Conservation (phyloP, 768 basidiomycete species). For the Terana coerulea region DNA sequence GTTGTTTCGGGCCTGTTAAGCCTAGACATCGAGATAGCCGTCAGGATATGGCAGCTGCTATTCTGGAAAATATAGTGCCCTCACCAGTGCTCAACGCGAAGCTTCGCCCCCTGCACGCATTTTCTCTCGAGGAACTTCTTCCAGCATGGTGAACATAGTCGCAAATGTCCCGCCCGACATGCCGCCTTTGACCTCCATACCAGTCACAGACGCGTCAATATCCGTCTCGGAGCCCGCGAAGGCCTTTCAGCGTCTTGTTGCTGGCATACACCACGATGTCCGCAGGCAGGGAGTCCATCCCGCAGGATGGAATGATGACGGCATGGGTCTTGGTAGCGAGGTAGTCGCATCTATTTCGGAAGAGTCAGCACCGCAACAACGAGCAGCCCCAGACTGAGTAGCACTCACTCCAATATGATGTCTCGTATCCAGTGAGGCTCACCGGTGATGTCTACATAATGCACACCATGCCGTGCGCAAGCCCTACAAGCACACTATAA, state of each 20-base stretch:
- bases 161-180: slow-evolving; percentile 65
- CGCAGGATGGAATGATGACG: slow-evolving; percentile 77
- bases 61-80: slow-evolving; percentile 8
- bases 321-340: slow-evolving; percentile 65
- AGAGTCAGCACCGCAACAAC: slow-evolving; percentile 10
- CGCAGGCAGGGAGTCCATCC: slow-evolving; percentile 74
- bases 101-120: slow-evolving; percentile 25
- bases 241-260: slow-evolving; percentile 62
- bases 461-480: slow-evolving; percentile 68
- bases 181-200: slow-evolving; percentile 43
- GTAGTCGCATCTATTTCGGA: slow-evolving; percentile 67
- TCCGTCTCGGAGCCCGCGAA: slow-evolving; percentile 31
- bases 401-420: slow-evolving; percentile 56
- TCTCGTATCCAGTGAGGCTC: slow-evolving; percentile 65
- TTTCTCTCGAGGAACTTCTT: slow-evolving; percentile 31
- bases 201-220: slow-evolving; percentile 56
- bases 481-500: slow-evolving; percentile 39
- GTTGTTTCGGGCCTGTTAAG: background rate
- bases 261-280: slow-evolving; percentile 69
- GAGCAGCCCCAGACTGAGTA: background rate
- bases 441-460: slow-evolving; percentile 85
- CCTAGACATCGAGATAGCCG: too few relatives aligned
- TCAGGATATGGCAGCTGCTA: too few relatives aligned
- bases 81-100: slow-evolving; percentile 44
- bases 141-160: slow-evolving; percentile 29